Conservation (phyloP, 2,329 filamentous ascomycete species). For the Fusarium miscanthi region DNA sequence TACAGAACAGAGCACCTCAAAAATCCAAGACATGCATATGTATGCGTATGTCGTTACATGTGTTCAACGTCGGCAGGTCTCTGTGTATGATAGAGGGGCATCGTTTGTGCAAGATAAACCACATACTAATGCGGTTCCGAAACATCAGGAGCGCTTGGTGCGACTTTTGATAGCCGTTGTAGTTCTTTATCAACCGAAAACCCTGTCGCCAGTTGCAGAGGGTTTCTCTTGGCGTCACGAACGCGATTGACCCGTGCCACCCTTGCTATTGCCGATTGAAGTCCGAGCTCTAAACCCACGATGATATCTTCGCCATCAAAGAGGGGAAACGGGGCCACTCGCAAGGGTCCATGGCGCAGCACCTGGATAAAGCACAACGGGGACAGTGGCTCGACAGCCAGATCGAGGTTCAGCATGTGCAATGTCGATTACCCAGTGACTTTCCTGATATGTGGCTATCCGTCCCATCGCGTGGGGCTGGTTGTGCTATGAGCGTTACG, state of each 20-base stretch:
- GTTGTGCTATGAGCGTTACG: background rate
- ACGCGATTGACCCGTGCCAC: constrained; percentile 21
- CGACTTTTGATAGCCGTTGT: constrained; percentile 15
- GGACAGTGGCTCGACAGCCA: constrained; percentile 5
- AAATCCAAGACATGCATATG: background rate
- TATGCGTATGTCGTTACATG: background rate
- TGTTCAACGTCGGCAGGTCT: background rate
- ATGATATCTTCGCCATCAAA: constrained; percentile 26
- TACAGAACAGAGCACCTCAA: background rate
- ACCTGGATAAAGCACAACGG: background rate
- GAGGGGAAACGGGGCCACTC: constrained; percentile 24
- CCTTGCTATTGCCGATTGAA: constrained; percentile 35
- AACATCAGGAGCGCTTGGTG: constrained; percentile 16
- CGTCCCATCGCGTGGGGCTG: constrained; percentile 30
- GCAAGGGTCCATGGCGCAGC: constrained; percentile 23
- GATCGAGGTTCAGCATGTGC: constrained; percentile 13
- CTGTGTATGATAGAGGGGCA: background rate
- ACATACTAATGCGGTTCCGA: constrained; percentile 4
- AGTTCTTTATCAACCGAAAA: constrained; percentile 6
- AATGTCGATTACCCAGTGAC: constrained; percentile 31
- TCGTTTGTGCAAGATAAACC: background rate
- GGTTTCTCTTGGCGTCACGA: constrained; percentile 15
- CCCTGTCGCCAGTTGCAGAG: constrained; percentile 8
- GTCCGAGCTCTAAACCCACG: constrained; percentile 35
- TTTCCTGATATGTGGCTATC: constrained; percentile 36